A percentile compares a stretch with the other conserved stretches of the same genome.
phyloP scores from a whole-genome alignment of 148 eudicot species.

The Selenicereus undatus region DNA sequence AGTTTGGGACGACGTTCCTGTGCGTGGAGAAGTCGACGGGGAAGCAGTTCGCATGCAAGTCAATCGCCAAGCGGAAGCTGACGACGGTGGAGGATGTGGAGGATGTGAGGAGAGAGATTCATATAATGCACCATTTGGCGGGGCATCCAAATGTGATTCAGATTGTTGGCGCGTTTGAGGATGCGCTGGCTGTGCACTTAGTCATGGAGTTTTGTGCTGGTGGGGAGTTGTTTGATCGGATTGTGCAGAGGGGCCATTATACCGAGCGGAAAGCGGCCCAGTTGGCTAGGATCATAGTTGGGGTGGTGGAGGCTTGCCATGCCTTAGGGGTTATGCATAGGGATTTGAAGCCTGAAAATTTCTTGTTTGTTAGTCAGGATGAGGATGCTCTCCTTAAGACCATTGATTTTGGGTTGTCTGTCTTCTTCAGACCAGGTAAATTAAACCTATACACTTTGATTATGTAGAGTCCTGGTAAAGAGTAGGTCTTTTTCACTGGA shows the following conservation, averaged over 20 bases:
- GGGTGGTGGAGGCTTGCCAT: constrained; percentile 34
- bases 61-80: constrained; percentile 32
- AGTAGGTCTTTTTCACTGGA: neutral
- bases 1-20: constrained; percentile 33
- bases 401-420: constrained; percentile 37
- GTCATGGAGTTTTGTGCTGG: constrained; percentile 33
- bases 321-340: constrained; percentile 35
- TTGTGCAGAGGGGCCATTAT: constrained; percentile 31
- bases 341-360: constrained; percentile 40
- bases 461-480: neutral
- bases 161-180: constrained; percentile 29
- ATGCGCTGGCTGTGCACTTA: constrained; percentile 32
- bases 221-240: constrained; percentile 35
- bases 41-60: constrained; percentile 30
- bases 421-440: constrained; percentile 31
- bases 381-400: constrained; percentile 31
- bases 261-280: constrained; percentile 33
- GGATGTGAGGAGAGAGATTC: constrained; percentile 35
- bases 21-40: constrained; percentile 24
- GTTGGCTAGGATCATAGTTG: constrained; percentile 30
- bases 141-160: constrained; percentile 26
- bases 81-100: constrained; percentile 31
- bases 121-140: constrained; percentile 31
- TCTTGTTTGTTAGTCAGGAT: constrained; percentile 28
- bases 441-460: neutral